A percentile compares a stretch with the other conserved stretches of the same genome.
Conservation (phyloP, 176 grass and related monocot species). For the Olyra latifolia region DNA sequence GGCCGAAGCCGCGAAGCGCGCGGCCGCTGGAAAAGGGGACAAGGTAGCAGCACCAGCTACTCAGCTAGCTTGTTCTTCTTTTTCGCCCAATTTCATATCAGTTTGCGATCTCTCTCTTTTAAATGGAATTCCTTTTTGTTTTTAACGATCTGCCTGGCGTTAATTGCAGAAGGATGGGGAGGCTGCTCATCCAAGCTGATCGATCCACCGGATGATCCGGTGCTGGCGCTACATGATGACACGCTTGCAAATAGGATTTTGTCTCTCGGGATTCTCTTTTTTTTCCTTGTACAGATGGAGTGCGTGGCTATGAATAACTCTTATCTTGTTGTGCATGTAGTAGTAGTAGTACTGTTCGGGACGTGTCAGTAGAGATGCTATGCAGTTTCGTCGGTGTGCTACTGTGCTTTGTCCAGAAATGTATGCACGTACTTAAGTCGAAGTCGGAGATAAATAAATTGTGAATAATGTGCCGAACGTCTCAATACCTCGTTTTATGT, state of each 20-base stretch:
- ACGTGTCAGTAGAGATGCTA: not conserved
- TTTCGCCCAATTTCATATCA: not conserved
- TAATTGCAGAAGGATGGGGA: conserved; percentile 48
- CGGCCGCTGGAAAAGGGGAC: conserved; percentile 22
- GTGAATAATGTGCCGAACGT: not conserved
- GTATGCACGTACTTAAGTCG: not conserved
- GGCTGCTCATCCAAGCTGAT: conserved; percentile 39
- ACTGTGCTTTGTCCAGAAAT: not conserved
- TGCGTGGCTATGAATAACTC: not conserved
- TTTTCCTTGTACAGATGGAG: not conserved
- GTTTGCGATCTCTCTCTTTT: not conserved
- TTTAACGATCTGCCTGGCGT: not conserved
- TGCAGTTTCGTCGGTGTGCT: not conserved
- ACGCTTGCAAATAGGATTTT: not conserved
- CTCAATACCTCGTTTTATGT: too few species aligned
- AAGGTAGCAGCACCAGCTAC: conserved; percentile 14
- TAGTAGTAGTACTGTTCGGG: not conserved
- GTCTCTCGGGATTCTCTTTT: rapidly evolving
- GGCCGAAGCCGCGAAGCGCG: conserved; percentile 52
- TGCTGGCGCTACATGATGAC: not conserved
- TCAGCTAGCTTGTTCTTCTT: not conserved
- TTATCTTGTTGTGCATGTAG: not conserved
- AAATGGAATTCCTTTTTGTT: not conserved
- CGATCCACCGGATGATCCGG: not conserved
- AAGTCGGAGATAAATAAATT: not conserved